Evolutionary conservation across 2,329 filamentous ascomycete genomes (phyloP), one percentile per base, ranked within the genome.

Genomic region (Botryotinia calthae): DNA sequence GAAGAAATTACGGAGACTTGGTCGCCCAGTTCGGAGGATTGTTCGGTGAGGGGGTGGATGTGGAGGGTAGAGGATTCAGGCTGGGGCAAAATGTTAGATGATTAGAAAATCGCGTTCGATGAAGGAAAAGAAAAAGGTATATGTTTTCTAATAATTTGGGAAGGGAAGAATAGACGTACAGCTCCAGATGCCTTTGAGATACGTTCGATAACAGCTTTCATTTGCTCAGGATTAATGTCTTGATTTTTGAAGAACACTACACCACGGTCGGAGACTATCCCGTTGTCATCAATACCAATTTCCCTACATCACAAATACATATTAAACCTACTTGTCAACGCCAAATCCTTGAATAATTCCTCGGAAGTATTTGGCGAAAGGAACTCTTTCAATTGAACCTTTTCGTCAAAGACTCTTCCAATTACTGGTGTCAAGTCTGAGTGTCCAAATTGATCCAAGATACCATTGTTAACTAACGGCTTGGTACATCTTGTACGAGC

Each of bases 321-420:
- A 20, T 16, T 5, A 20, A 40, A 74, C 81, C 40, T 84, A 76
- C 87, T 82, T 74, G 71, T 79, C 28, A 79, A 72, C 20, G 78
- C 91, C 0, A 93, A 83, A 76, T 93, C 91, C 1, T 88, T 85
- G 42, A 93, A 80, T 40, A 74, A 22, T 40, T 58, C 18, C 20
- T 73, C 59, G 1, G 44, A 14, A 2, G n/a, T n/a, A 18, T 8
- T n/a, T 25, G 18, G 34, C 12, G 48, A 40, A 18, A 93, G 82
- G 75, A 87, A 86, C 3, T 93, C 89, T 10, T 85, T 85, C 0
- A 91, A 82, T 74, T 90, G 86, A 37, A 87, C 83, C 18, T 84
- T 67, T 42, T 67, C 84, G 20, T 85, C 82, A 75, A 86, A 91
- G 76, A 91, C 90, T 12, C 85, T 84, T 4, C 89, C 90, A 73